Conservation (phyloP, 306 rosid genomes). For the Pyrus communis region DNA sequence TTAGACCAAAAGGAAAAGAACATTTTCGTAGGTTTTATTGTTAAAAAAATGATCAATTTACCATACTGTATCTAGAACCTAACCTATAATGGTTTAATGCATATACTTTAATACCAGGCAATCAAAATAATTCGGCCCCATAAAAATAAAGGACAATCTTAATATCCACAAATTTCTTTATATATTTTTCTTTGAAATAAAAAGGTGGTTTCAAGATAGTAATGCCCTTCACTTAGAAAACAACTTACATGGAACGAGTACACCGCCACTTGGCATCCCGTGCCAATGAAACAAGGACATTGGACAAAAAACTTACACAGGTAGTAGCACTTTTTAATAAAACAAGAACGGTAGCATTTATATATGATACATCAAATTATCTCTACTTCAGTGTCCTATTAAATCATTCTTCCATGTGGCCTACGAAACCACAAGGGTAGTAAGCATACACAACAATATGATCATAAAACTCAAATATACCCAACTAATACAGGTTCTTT, state of each 20-base stretch:
- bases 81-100: not conserved
- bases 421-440: not conserved
- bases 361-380: not conserved
- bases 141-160: not conserved
- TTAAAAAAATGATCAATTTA: not conserved
- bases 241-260: not conserved
- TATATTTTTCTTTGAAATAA: not conserved
- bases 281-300: not conserved
- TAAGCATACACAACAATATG: not conserved
- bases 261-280: not conserved
- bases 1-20: not conserved
- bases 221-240: not conserved
- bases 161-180: not conserved
- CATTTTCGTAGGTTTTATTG: not conserved
- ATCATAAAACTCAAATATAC: not conserved
- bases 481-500: not conserved
- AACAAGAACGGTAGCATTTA: not conserved
- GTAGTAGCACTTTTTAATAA: not conserved
- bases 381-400: not conserved
- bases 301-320: not conserved
- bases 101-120: not conserved
- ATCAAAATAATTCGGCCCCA: not conserved
- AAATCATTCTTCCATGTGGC: not conserved
- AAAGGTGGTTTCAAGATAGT: not conserved
- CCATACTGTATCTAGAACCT: not conserved